Conservation (phyloP, 305 asterid genomes). For the Fraxinus xanthoxyloides region DNA sequence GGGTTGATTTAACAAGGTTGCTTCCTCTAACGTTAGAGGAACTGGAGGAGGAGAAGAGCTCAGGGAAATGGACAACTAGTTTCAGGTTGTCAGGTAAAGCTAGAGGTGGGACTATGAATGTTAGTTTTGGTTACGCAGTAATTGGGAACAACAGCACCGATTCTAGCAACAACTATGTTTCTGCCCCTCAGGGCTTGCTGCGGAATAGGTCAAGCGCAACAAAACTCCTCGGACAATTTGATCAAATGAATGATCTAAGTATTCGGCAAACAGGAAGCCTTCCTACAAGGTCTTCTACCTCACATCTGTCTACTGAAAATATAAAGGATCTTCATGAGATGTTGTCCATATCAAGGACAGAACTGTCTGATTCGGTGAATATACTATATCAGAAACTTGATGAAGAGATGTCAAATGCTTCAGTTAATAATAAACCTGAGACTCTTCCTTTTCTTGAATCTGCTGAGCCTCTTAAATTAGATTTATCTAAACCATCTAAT, state of each 20-base stretch:
- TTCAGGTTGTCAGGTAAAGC: slow-evolving; percentile 84
- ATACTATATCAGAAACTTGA: slow-evolving; percentile 67
- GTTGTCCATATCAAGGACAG: slow-evolving; percentile 51
- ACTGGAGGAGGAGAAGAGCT: slow-evolving; percentile 77
- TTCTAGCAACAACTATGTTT: slow-evolving; percentile 28
- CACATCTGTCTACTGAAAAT: slow-evolving; percentile 47
- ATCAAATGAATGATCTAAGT: slow-evolving; percentile 30
- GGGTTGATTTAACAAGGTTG: slow-evolving; percentile 81
- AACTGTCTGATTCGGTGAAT: slow-evolving; percentile 64
- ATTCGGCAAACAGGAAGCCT: slow-evolving; percentile 52
- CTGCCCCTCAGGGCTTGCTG: slow-evolving; percentile 31
- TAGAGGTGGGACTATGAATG: slow-evolving; percentile 73
- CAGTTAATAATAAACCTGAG: slow-evolving; percentile 34
- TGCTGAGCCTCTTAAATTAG: background rate
- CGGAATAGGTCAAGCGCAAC: slow-evolving; percentile 36
- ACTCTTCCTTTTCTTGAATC: slow-evolving; percentile 35
- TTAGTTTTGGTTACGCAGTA: slow-evolving; percentile 73
- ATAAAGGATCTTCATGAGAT: slow-evolving; percentile 89
- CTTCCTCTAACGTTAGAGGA: slow-evolving; percentile 95
- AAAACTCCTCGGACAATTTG: slow-evolving; percentile 28
- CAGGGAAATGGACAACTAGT: slow-evolving; percentile 95
- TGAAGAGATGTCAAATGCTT: slow-evolving; percentile 44
- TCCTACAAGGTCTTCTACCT: slow-evolving; percentile 45
- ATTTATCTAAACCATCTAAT: slow-evolving; percentile 12
- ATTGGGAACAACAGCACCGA: slow-evolving; percentile 41